Evolutionary conservation across 176 grass and related monocot species (phyloP).

Genomic region (Pharus latifolius): DNA sequence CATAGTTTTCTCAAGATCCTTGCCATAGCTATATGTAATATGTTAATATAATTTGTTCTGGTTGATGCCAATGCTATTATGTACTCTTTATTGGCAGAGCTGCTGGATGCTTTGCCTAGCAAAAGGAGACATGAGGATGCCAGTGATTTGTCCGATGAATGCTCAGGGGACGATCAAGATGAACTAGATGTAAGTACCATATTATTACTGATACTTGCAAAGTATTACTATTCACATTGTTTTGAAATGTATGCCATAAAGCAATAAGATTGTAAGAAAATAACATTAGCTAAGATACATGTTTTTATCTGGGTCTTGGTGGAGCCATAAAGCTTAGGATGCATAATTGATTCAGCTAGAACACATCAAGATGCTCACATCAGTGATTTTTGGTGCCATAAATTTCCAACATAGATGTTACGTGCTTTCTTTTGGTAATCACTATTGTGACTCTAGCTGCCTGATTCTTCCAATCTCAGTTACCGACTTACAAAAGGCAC

Average conservation of each 20-base stretch:
- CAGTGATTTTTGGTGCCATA: not conserved
- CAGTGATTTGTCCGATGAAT: constrained; percentile 37
- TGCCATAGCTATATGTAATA: no score
- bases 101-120: constrained; percentile 76
- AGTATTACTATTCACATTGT: not conserved
- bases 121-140: constrained; percentile 78
- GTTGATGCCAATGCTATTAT: not conserved
- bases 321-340: not conserved
- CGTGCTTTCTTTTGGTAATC: not conserved
- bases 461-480: constrained; percentile 31
- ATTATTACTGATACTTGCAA: not conserved
- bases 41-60: not conserved
- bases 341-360: not conserved
- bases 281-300: not conserved
- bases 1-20: not conserved
- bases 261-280: not conserved
- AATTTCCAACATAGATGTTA: not conserved
- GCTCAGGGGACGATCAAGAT: constrained; percentile 42
- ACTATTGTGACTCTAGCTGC: not conserved
- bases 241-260: not conserved
- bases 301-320: not conserved
- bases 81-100: constrained; percentile 24
- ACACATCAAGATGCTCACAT: not conserved
- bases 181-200: constrained; percentile 41
- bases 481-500: constrained; percentile 77